Percentiles rank a stretch among this genome's conserved stretches.
Evolutionary conservation across 306 rosid species (phyloP).

Genomic region (Prinsepia uniflora): DNA sequence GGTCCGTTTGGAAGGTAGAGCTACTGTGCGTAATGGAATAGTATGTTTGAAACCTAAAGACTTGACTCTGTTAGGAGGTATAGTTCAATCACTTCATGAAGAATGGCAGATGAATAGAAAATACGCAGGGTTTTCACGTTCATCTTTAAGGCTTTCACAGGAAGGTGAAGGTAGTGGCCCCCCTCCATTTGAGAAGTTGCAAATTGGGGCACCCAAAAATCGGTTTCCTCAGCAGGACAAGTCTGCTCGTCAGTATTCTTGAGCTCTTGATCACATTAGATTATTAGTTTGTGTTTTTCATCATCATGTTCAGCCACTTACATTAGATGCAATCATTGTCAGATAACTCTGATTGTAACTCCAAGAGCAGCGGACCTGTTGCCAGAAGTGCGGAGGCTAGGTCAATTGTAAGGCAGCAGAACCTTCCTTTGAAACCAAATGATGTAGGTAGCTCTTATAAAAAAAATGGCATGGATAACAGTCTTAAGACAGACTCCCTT

Average conservation of each 20-base stretch:
- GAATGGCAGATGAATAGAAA: conserved; percentile 92
- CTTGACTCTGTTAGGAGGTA: conserved; percentile 71
- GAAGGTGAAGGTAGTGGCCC: conserved; percentile 66
- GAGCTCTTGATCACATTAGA: not conserved
- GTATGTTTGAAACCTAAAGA: conserved; percentile 67
- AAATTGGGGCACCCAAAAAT: conserved; percentile 58
- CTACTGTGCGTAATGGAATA: conserved; percentile 50
- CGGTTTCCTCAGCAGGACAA: conserved; percentile 26
- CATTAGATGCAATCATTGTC: conserved; percentile 21
- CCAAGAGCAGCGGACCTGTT: conserved; percentile 37
- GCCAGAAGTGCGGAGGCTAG: conserved; percentile 32
- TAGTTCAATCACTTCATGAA: conserved; percentile 74
- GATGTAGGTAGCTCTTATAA: conserved; percentile 3
- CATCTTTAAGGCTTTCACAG: conserved; percentile 49
- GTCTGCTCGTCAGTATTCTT: conserved; percentile 23
- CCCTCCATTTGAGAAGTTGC: conserved; percentile 92
- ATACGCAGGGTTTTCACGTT: conserved; percentile 72
- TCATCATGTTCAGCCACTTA: not conserved
- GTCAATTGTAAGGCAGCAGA: conserved; percentile 37
- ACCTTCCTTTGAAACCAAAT: conserved; percentile 27
- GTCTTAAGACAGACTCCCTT: conserved; percentile 26
- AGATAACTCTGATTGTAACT: conserved; percentile 35
- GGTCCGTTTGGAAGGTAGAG: conserved; percentile 77
- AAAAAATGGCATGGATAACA: conserved; percentile 20
- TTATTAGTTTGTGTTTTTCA: not conserved